These are phyloP conservation scores for Saccharomycopsis selenospora DNA, from an alignment of 805 yeast genomes.

Conservation along the genomic window DNA sequence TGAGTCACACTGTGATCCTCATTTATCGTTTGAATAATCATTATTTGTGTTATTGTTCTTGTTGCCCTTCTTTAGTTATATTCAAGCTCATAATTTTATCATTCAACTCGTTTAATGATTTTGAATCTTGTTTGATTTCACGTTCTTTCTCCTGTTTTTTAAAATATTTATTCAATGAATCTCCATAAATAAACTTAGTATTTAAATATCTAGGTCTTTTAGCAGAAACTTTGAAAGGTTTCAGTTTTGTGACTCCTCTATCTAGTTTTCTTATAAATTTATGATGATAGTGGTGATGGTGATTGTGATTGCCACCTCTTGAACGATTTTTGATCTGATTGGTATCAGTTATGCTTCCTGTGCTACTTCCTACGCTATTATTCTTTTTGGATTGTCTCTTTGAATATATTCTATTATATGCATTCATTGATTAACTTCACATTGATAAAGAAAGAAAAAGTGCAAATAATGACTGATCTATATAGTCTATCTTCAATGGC, in stretches of 20 bases:
- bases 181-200: slow-evolving; percentile 1
- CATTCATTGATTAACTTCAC: not conserved
- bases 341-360: not conserved
- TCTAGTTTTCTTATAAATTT: too few relatives aligned
- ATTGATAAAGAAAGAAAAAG: too few relatives aligned
- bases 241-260: not conserved
- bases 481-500: too few relatives aligned
- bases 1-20: not conserved
- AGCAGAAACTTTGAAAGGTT: not conserved
- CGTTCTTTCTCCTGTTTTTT: not conserved
- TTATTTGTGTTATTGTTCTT: not conserved
- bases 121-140: not conserved
- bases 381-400: not conserved
- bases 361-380: not conserved
- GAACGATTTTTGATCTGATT: not conserved
- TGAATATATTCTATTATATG: not conserved
- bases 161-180: not conserved
- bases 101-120: not conserved
- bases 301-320: not conserved
- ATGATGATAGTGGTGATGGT: not conserved
- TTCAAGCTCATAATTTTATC: not conserved
- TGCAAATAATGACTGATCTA: too few relatives aligned
- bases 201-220: not conserved
- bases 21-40: not conserved
- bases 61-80: not conserved